A percentile compares a stretch with the other conserved stretches of the same genome.
These are phyloP conservation scores for Cichorium intybus DNA, from an alignment of 140 eudicot genomes.

Conservation along the genomic window DNA sequence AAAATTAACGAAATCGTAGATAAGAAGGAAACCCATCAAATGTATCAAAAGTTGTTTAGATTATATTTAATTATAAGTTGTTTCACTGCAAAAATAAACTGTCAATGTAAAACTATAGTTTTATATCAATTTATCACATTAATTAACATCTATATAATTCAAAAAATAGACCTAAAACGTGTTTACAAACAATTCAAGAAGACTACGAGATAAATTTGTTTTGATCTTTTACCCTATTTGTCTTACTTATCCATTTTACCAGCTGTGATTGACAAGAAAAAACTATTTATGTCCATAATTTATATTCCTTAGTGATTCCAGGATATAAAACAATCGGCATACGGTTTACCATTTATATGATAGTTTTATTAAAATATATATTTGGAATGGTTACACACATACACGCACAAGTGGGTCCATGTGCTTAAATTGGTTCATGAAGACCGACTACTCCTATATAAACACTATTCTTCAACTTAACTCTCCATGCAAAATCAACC, in stretches of 20 bases:
- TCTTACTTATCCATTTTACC: not conserved
- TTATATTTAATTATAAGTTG: no score
- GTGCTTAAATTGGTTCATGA: slow-evolving; percentile 13
- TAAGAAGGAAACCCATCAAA: no score
- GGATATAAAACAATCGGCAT: not conserved
- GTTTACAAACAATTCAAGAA: not conserved
- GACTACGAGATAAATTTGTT: not conserved
- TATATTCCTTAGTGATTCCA: no score
- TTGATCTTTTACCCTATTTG: not conserved
- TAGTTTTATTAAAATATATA: not conserved
- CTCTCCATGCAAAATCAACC: slow-evolving; percentile 28
- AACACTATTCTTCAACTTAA: slow-evolving; percentile 22
- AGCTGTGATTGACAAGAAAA: not conserved
- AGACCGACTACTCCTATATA: slow-evolving; percentile 24
- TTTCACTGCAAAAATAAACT: no score
- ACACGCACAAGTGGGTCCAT: slow-evolving; percentile 30
- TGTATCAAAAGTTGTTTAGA: not conserved
- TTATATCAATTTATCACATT: no score
- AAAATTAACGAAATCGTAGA: not conserved
- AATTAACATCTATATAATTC: no score
- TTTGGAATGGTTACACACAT: not conserved
- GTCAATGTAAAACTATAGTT: not conserved
- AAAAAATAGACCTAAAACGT: not conserved
- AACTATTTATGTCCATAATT: not conserved
- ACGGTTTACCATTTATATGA: not conserved